Base-by-base conservation (phyloP, 2,329 filamentous ascomycete genomes). In the Monilinia laxa region DNA sequence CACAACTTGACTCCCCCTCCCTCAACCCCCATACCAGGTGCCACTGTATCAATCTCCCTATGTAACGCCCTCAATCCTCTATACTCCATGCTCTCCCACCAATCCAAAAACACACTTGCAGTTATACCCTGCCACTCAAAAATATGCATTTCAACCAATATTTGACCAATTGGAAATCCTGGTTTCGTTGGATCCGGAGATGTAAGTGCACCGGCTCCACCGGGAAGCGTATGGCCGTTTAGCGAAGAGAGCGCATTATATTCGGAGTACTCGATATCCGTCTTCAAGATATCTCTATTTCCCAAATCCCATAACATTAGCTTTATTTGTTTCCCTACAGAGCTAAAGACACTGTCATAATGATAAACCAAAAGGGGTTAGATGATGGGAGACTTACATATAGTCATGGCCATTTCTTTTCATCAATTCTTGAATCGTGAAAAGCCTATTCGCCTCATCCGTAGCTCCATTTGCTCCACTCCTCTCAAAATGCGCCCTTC, bases 181-280 rank as follows among this genome's bases (percentile, higher is more conserved):
- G 64, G 64, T n/a, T 65, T 54, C 58, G 69, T 68, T 45, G 70
- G 53, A 31, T 53, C 38, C 1, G 57, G 57, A 16, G 63, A 59
- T 42, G 54, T 16, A 20, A 60, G 28, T 31, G 63, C 63, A 12
- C 63, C 63, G 11, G 63, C 31, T 12, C 31, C 55, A 12, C 56
- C 49, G 2, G 64, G 64, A 20, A 64, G 62, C 12, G 65, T 67
- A 25, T 64, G 25, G 0, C 59, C 60, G 55, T 69, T 70, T n/a
- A 77, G 68, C 16, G 70, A 71, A 51, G 71, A 71, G 56, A 77
- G 68, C 23, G 76, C 66, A 55, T 76, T 75, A 69, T 77, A 79
- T 69, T 79, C 78, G 42, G 71, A 72, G 51, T 74, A 75, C 66
- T 79, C 78, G 59, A 79, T 78, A 65, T 79, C 78, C 69, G 79